Base-by-base conservation (phyloP, 768 basidiomycete species). In the Auriculariales sp. region DNA sequence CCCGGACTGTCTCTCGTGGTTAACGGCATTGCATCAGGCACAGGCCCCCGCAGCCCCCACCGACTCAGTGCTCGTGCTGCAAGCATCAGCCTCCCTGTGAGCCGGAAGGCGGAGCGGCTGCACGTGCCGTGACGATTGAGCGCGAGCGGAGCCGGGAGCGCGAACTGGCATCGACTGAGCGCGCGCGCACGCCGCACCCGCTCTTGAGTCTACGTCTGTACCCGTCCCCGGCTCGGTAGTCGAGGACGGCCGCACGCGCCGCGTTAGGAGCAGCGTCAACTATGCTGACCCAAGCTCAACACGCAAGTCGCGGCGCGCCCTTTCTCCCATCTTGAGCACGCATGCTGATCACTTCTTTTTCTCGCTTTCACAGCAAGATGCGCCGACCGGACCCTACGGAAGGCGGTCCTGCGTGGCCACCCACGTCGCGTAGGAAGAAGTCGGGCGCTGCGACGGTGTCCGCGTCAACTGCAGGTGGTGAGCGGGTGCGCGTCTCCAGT, bases 231-330 rank as follows among this genome's bases (percentile, higher is more conserved):
- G 66, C 17, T 54, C 58, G 12, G 59, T 61, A 9, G 4, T n/a
- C n/a, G 19, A 11, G 32, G 29, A 57, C 62, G 77, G 58, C 59
- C 75, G 73, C 65, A 80, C 72, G 32, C 28, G 42, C 14, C 66
- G 81, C 47, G 61, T 71, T 17, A 72, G 88, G 44, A 90, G 82
- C 66, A 88, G 87, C 56, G 68, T 91, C 44, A 90, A 90, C 61
- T 90, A 91, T 55, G 70, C 87, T 0, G 88, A 91, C 88, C 88
- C 10, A 91, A 89, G 60, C 71, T 91, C 22, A 89, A 90, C 62
- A 90, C 85, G 85, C 86, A 60, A 47, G 79, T 77, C 39, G 35
- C 17, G 49, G 32, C 46, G 25, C 34, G 5, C 36, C 22, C 17
- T 47, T 7, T 27, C 25, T 27, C 28, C 22, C 17, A 3, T 35